Percentiles rank a stretch among this genome's conserved stretches.
Conservation (phyloP, 1,284 basidiomycete genomes). For the Hymenochaete sp. region DNA sequence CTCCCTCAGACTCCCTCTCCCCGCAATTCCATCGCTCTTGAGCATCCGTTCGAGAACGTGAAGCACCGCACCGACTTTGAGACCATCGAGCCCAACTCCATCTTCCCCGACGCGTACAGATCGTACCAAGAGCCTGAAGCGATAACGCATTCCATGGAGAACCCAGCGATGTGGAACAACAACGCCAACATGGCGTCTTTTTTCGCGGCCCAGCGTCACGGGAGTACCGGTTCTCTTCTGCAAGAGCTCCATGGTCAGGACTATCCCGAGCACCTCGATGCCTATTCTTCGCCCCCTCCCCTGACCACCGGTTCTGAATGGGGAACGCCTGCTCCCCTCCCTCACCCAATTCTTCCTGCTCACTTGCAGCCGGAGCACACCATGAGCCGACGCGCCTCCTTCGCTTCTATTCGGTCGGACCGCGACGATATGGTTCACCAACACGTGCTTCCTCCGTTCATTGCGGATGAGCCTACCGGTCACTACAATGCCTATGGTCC, state of each 20-base stretch:
- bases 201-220: constrained; percentile 32
- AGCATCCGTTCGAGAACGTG: constrained; percentile 33
- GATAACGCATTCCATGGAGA: constrained; percentile 25
- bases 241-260: constrained; percentile 53
- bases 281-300: constrained; percentile 30
- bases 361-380: constrained; percentile 28
- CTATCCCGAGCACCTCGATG: constrained; percentile 28
- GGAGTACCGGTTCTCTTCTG: constrained; percentile 41
- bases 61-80: constrained; percentile 35
- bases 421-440: constrained; percentile 34
- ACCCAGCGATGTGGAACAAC: constrained; percentile 18
- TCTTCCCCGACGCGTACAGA: constrained; percentile 37
- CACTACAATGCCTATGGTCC: constrained; percentile 29
- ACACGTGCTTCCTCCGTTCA: constrained; percentile 25
- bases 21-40: constrained; percentile 29
- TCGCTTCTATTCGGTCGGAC: constrained; percentile 57
- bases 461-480: constrained; percentile 27
- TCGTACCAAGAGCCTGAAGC: constrained; percentile 31
- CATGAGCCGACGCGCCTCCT: constrained; percentile 57
- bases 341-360: constrained; percentile 24
- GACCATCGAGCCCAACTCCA: constrained; percentile 34
- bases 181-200: constrained; percentile 27
- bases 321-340: constrained; percentile 31
- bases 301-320: constrained; percentile 22
- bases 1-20: constrained; percentile 67